Base-by-base conservation (phyloP, 1,139 yeast genomes). In the Arxiozyma heterogenica region DNA sequence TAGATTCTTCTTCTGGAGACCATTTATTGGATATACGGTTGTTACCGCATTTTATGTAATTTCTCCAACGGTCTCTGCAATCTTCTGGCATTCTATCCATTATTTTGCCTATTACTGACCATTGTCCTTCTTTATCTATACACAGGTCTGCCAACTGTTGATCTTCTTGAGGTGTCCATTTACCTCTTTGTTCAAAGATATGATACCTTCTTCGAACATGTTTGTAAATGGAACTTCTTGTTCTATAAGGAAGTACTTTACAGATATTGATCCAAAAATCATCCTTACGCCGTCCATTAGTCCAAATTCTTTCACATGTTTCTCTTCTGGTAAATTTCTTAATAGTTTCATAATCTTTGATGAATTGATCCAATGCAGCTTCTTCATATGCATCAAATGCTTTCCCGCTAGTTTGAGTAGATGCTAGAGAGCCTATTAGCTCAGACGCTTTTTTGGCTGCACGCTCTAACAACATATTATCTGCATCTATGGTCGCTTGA, bases 21-120 rank as follows among this genome's bases (percentile, higher is more conserved):
- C 98, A 91, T 66, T 85, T 86, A 68, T 87, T 84, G 51, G 79
- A 78, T 18, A 82, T 80, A 59, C 97, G 75, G 55, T 80, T 80
- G 18, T 75, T 75, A 34, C 97, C 97, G 72, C 97, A 90, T 68
- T 90, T 90, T 57, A 90, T 86, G 65, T 91, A 91, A 69, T 91
- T 91, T 69, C 98, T 78, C 96, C 96, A 91, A 59, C 98, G 77
- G 67, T 91, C 98, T 60, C 98, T 78, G 68, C 97, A 90, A 71
- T 91, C 98, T 65, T 91, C 98, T 0, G 98, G 97, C 98, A 91
- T 91, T 64, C 98, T 78, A 15, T 88, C 88, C 81, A 90, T 75
- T 9, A 76, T 71, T 54, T 78, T 78, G 2, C 96, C 96, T 58
- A 90, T 86, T 47, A 77, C 76, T 61, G 87, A 86, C 97, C 97